A percentile compares a stretch with the other conserved stretches of the same genome.
Conservation (phyloP, 1,284 basidiomycete genomes). For the Heterobasidion irregulare region DNA sequence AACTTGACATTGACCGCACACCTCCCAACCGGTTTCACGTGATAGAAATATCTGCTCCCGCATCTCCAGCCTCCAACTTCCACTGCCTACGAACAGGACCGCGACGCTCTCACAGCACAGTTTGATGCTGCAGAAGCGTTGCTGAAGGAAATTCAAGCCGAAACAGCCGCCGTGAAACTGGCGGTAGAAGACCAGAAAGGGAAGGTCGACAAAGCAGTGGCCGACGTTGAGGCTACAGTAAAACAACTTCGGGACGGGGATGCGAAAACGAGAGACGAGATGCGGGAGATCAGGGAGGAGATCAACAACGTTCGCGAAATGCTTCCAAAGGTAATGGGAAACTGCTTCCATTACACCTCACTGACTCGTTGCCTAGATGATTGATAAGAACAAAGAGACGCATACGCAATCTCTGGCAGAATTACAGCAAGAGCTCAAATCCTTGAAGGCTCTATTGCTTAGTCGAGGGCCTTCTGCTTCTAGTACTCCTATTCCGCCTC, state of each 20-base stretch:
- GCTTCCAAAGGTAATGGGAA: slow-evolving; percentile 72
- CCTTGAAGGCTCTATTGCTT: slow-evolving; percentile 87
- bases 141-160: slow-evolving; percentile 75
- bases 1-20: neutral
- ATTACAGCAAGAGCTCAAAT: slow-evolving; percentile 92
- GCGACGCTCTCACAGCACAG: slow-evolving; percentile 79
- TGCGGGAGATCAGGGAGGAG: slow-evolving; percentile 89
- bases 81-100: slow-evolving; percentile 86
- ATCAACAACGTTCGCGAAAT: slow-evolving; percentile 86
- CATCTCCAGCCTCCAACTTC: slow-evolving; percentile 87
- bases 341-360: slow-evolving; percentile 2
- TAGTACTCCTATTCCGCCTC: slow-evolving; percentile 37
- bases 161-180: slow-evolving; percentile 64
- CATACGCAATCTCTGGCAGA: slow-evolving; percentile 76
- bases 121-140: slow-evolving; percentile 89
- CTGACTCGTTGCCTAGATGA: slow-evolving; percentile 52
- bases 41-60: slow-evolving; percentile 85
- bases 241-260: slow-evolving; percentile 75
- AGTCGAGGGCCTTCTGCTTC: slow-evolving; percentile 58
- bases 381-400: slow-evolving; percentile 86
- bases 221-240: slow-evolving; percentile 76
- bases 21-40: slow-evolving; percentile 1
- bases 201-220: slow-evolving; percentile 70
- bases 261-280: slow-evolving; percentile 76
- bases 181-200: slow-evolving; percentile 81